These are phyloP conservation scores for Myxozyma neglecta DNA, from an alignment of 805 yeast species.

Conservation along the genomic window DNA sequence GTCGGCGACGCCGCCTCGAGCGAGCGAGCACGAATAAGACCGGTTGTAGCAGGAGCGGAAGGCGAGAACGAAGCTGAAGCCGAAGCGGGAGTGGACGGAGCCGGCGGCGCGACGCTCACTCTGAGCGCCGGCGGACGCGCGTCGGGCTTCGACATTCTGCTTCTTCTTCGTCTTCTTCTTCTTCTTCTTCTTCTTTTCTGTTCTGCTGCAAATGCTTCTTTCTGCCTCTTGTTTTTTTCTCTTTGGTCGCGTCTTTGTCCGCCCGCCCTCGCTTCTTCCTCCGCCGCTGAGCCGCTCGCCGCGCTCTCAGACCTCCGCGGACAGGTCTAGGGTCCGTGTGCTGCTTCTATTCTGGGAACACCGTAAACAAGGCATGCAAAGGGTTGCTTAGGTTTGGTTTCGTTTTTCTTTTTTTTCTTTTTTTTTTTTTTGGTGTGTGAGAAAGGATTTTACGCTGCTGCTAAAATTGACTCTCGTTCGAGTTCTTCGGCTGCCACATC, in stretches of 20 bases:
- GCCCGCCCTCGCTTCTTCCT: too few species aligned
- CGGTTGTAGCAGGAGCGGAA: too few species aligned
- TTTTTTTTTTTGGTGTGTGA: background rate
- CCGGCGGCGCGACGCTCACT: slow-evolving; percentile 3
- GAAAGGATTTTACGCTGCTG: background rate
- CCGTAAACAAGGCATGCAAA: background rate
- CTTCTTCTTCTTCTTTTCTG: background rate
- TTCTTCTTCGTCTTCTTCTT: background rate
- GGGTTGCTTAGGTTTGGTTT: too few species aligned
- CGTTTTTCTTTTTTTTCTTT: background rate
- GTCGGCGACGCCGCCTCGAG: slow-evolving; percentile 24
- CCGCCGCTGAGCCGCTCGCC: too few species aligned
- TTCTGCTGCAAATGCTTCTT: background rate
- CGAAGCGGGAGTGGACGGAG: background rate
- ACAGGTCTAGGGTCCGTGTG: too few species aligned
- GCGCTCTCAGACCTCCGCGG: too few species aligned
- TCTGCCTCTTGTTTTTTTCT: too few species aligned
- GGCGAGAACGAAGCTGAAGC: too few species aligned
- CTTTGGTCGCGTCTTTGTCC: too few species aligned
- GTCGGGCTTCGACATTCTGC: slow-evolving; percentile 6
- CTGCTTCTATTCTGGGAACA: too few species aligned
- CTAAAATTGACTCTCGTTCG: background rate
- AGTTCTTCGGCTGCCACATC: slow-evolving; percentile 1
- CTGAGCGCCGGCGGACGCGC: slow-evolving; percentile 8
- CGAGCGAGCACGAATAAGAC: slow-evolving; percentile 25